Conservation (phyloP, 2,329 filamentous ascomycete genomes). For the Aspergillus sp. region DNA sequence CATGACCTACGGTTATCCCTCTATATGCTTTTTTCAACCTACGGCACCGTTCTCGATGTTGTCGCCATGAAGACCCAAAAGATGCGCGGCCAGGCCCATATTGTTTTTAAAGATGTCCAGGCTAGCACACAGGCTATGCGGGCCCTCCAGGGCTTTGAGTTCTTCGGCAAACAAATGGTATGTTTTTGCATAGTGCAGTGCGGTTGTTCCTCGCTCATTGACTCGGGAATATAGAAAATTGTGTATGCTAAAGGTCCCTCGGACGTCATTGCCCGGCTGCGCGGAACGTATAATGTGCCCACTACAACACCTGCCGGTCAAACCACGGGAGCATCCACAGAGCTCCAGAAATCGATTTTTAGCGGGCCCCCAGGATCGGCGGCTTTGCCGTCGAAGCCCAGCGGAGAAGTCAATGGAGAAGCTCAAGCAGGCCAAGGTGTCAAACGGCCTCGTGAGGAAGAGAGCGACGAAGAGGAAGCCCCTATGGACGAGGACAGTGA, state of each 20-base stretch:
- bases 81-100: conserved; percentile 94
- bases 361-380: conserved; percentile 56
- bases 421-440: conserved; percentile 54
- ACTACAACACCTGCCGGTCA: conserved; percentile 50
- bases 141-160: conserved; percentile 78
- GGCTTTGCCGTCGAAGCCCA: conserved; percentile 53
- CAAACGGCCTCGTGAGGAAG: conserved; percentile 71
- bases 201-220: conserved; percentile 5
- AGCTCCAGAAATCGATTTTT: conserved; percentile 79
- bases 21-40: conserved; percentile 92
- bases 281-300: conserved; percentile 81
- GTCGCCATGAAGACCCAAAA: conserved; percentile 84
- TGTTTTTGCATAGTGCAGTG: conserved; percentile 36
- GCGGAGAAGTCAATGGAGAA: conserved; percentile 48
- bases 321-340: conserved; percentile 64
- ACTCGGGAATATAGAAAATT: conserved; percentile 65
- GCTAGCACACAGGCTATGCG: conserved; percentile 94
- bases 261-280: conserved; percentile 83
- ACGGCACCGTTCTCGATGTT: conserved; percentile 88
- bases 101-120: conserved; percentile 86
- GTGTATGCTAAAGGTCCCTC: conserved; percentile 89
- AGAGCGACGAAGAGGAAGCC: conserved; percentile 55
- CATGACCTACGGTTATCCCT: conserved; percentile 80
- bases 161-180: conserved; percentile 84
- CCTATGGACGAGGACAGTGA: conserved; percentile 69